These are phyloP conservation scores for Suhomyces bolitotheri DNA, from an alignment of 1,139 yeast genomes.

Conservation along the genomic window DNA sequence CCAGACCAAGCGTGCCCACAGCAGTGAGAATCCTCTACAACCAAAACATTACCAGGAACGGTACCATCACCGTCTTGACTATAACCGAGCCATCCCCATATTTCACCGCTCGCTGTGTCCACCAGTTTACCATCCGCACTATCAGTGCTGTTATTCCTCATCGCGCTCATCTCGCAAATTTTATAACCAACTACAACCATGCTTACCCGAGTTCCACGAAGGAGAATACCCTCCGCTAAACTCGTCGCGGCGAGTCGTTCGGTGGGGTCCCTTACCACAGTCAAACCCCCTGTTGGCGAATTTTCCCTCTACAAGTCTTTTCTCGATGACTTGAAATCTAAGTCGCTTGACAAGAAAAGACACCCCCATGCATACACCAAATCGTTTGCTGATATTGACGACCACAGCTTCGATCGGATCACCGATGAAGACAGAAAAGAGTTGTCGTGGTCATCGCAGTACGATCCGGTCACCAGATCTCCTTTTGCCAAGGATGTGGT, in stretches of 20 bases:
- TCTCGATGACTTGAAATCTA: conserved; percentile 16
- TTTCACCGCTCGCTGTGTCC: no score
- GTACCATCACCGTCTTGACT: no score
- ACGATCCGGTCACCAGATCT: conserved; percentile 45
- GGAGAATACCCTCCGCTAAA: conserved; percentile 3
- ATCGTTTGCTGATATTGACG: conserved; percentile 26
- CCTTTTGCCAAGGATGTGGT: conserved; percentile 58
- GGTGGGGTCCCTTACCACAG: conserved; percentile 7
- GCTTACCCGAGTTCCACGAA: conserved; percentile 11
- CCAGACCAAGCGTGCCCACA: no score
- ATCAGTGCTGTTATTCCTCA: conserved; percentile 2
- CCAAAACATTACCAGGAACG: no score
- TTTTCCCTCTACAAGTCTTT: conserved; percentile 18
- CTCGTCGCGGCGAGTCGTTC: conserved; percentile 4
- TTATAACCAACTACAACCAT: conserved; percentile 6
- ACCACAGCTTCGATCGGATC: conserved; percentile 16
- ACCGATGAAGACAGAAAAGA: conserved; percentile 23
- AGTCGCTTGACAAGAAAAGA: conserved; percentile 10
- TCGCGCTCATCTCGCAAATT: conserved; percentile 9
- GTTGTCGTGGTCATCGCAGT: conserved; percentile 40
- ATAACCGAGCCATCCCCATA: no score
- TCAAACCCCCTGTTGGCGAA: conserved; percentile 9
- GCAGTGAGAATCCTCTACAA: no score
- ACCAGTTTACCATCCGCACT: neutral
- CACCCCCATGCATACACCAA: conserved; percentile 20